These are phyloP conservation scores for Flaveria robusta DNA, from an alignment of 129 eudicot species.

Conservation along the genomic window DNA sequence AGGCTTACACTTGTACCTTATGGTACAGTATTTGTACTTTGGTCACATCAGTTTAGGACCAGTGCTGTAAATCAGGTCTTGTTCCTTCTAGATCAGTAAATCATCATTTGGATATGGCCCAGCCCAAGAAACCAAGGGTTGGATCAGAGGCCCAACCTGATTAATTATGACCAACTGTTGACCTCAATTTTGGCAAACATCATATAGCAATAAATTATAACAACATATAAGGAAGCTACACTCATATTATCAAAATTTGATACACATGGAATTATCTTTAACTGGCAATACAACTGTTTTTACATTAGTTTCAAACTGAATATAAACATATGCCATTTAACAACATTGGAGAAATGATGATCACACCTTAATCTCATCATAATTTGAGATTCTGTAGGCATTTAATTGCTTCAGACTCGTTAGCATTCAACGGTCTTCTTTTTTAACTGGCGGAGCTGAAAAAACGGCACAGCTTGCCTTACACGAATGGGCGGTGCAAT, in stretches of 20 bases:
- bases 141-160: background rate
- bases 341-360: conserved; percentile 14
- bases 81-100: conserved; percentile 19
- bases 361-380: conserved; percentile 26
- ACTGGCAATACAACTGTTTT: conserved; percentile 21
- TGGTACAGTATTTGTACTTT: conserved; percentile 20
- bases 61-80: conserved; percentile 29
- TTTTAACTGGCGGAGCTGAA: conserved; percentile 44
- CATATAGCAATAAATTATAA: background rate
- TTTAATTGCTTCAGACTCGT: conserved; percentile 45
- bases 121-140: background rate
- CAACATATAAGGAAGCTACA: conserved; percentile 31
- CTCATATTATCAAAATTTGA: conserved; percentile 44
- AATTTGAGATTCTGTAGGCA: conserved; percentile 64
- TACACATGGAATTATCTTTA: conserved; percentile 30
- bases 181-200: background rate
- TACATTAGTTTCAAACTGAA: conserved; percentile 22
- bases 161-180: background rate
- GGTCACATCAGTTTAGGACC: conserved; percentile 28
- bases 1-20: background rate
- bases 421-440: conserved; percentile 2
- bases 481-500: conserved; percentile 62
- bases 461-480: conserved; percentile 67
- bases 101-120: conserved; percentile 12
- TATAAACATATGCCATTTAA: conserved; percentile 34